Base-by-base conservation (phyloP, 1,284 basidiomycete species). In the Ustilago bromivora region DNA sequence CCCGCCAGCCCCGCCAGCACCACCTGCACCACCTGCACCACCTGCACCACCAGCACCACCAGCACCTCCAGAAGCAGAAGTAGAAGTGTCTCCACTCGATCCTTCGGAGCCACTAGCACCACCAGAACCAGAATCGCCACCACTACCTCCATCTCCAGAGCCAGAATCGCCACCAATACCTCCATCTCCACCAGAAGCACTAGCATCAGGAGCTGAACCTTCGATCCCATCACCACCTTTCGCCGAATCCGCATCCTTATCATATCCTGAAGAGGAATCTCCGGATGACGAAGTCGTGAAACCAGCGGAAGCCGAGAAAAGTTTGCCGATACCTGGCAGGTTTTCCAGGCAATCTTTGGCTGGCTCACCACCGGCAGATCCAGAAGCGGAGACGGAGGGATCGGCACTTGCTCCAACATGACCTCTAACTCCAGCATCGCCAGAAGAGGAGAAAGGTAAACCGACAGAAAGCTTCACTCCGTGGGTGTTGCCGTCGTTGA, bases 341-440 rank as follows among this genome's bases (percentile, higher is more conserved):
- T 19, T 2, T 2, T 28, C 36, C 17, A 66, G 47, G 32, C 65
- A 66, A 47, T 66, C 65, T 41, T 61, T 58, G 8, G 65, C 58
- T 4, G 58, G 54, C 9, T 32, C 38, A 2, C 61, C 61, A 17
- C 51, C 28, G 32, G 40, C 56, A 51, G 46, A 49, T 23, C 19
- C 46, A 10, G 46, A 49, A 23, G 5, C 46, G 0, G 6, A 9
- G 15, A n/a, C n/a, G 46, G n/a, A 23, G 19, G 4, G 2, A 51
- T 17, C 49, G 23, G 23, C 49, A 32, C 28, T 7, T 31, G 28
- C 49, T 15, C 49, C 49, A 19, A 32, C 28, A 10, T 31, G 28
- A 13, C 23, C 23, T 2, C 23, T 28, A 28, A 12, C 49, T 31
- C 15, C 28, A 32, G 49, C 28, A 32, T 46, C n/a, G 15, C n/a